Conservation (phyloP, 1,284 basidiomycete species). For the Puccinia polysora region DNA sequence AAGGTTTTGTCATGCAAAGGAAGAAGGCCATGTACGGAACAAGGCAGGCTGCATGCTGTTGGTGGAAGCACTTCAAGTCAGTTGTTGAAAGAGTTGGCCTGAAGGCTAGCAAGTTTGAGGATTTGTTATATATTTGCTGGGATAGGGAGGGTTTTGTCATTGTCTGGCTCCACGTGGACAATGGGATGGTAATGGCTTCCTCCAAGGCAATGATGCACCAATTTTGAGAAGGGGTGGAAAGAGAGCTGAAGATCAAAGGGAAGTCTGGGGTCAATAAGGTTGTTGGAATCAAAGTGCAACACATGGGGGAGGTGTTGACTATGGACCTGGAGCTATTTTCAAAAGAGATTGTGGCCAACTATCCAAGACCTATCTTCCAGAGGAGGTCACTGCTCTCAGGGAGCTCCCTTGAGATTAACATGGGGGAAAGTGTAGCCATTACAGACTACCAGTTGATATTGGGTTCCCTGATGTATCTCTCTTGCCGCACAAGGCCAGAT, state of each 20-base stretch:
- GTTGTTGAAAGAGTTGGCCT: neutral
- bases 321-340: neutral
- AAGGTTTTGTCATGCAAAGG: neutral
- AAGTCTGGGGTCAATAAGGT: neutral
- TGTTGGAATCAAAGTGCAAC: neutral
- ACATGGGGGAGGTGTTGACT: neutral
- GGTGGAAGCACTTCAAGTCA: constrained; percentile 11
- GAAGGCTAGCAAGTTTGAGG: neutral
- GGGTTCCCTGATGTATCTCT: constrained; percentile 11
- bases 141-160: neutral
- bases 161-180: constrained; percentile 25
- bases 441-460: neutral
- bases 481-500: neutral
- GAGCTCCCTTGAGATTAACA: neutral
- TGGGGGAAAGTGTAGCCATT: neutral
- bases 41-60: constrained; percentile 7
- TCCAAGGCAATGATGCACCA: neutral
- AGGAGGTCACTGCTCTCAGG: neutral
- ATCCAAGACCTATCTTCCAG: neutral
- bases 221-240: neutral
- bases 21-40: constrained; percentile 35
- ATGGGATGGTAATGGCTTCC: constrained; percentile 1
- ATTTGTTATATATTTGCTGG: neutral
- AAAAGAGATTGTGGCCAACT: neutral
- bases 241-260: constrained; percentile 10